phyloP scores from a whole-genome alignment of 1,139 yeast genomes.

The Candida anutae region DNA sequence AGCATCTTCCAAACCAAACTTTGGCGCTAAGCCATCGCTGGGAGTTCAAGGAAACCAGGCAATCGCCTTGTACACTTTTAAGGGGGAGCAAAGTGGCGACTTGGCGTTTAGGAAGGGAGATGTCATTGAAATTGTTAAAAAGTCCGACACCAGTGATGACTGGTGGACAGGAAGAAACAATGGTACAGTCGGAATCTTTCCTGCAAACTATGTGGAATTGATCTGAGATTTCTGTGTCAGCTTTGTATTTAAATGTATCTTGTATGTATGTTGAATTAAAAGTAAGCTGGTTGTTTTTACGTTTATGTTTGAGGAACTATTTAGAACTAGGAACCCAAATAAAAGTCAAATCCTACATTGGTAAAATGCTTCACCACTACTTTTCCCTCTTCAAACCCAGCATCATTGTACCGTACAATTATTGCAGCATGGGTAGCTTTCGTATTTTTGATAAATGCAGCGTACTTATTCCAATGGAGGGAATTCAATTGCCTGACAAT shows the following conservation, averaged over 20 bases:
- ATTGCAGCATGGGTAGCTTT: constrained; percentile 75
- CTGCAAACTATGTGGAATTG: constrained; percentile 91
- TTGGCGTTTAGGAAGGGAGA: constrained; percentile 91
- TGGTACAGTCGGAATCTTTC: constrained; percentile 86
- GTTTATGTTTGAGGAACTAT: too few relatives aligned
- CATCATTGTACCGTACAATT: constrained; percentile 53
- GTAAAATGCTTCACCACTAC: constrained; percentile 61
- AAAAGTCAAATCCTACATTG: constrained; percentile 24
- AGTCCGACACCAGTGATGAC: constrained; percentile 82
- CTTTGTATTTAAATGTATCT: neutral
- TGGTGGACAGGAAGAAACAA: constrained; percentile 97
- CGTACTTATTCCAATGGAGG: constrained; percentile 62
- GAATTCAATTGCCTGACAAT: constrained; percentile 53
- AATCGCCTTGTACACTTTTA: constrained; percentile 79
- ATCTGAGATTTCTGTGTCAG: too few relatives aligned
- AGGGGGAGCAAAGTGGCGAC: constrained; percentile 89
- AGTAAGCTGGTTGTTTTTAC: neutral
- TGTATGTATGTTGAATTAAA: neutral
- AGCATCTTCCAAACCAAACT: constrained; percentile 45
- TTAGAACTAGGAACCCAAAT: too few relatives aligned
- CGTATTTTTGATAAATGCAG: constrained; percentile 59
- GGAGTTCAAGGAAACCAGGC: constrained; percentile 63
- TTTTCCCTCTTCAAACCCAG: constrained; percentile 59
- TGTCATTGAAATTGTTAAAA: constrained; percentile 79
- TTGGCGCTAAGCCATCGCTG: constrained; percentile 25